These are phyloP conservation scores for Aspergillus melleus DNA, from an alignment of 2,329 filamentous ascomycete genomes.

Conservation along the genomic window DNA sequence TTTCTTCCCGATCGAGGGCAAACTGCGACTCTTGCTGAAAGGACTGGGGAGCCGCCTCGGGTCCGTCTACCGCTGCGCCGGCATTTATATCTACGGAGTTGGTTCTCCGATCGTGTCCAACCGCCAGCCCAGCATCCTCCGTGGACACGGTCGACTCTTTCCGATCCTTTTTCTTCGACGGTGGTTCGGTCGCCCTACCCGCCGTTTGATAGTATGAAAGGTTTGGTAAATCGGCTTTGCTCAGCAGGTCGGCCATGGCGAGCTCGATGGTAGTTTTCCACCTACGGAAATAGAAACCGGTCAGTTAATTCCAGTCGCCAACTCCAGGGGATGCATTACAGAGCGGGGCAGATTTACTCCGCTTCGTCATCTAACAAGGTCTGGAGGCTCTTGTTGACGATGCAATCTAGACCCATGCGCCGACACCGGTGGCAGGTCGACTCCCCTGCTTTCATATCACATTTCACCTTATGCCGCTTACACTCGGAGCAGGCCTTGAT, in stretches of 20 bases:
- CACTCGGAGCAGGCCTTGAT: conserved; percentile 55
- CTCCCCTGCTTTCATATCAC: conserved; percentile 52
- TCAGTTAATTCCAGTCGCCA: conserved; percentile 10
- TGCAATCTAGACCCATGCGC: conserved; percentile 51
- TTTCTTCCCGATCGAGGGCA: conserved; percentile 38
- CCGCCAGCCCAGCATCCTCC: conserved; percentile 25
- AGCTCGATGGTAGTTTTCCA: conserved; percentile 42
- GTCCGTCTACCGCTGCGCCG: conserved; percentile 12
- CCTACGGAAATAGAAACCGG: conserved; percentile 17
- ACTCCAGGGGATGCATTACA: conserved; percentile 15
- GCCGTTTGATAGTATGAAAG: conserved; percentile 39
- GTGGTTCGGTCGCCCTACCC: conserved; percentile 29
- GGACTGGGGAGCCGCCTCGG: conserved; percentile 23
- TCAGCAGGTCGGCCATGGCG: conserved; percentile 39
- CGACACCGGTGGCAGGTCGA: conserved; percentile 52
- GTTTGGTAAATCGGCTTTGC: conserved; percentile 38
- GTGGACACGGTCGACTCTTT: conserved; percentile 36
- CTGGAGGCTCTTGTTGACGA: conserved; percentile 54
- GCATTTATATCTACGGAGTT: conserved; percentile 16
- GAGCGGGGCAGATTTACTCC: conserved; percentile 35
- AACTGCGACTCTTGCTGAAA: conserved; percentile 32
- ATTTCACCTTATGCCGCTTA: conserved; percentile 57
- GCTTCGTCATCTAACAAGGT: conserved; percentile 52
- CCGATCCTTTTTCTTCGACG: conserved; percentile 31
- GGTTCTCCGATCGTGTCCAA: conserved; percentile 19